Conservation (phyloP, 805 yeast species). For the Metschnikowia santaceciliae region DNA sequence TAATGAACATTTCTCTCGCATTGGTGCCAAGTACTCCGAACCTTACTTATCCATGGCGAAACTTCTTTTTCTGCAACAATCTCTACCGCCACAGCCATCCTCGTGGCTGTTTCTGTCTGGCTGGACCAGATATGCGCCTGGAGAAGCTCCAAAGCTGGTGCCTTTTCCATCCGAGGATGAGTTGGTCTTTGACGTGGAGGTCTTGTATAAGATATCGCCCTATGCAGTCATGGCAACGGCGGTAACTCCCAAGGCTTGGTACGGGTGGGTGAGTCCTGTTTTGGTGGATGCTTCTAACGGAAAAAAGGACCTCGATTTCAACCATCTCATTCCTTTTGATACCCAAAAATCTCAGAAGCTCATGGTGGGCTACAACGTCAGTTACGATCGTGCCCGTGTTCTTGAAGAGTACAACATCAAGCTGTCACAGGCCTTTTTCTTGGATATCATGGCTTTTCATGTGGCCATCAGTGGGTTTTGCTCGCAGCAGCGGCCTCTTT, state of each 20-base stretch:
- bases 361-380: constrained; percentile 85
- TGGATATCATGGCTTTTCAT: constrained; percentile 93
- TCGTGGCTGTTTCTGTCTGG: constrained; percentile 64
- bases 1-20: constrained; percentile 78
- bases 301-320: constrained; percentile 35
- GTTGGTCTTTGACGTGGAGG: constrained; percentile 87
- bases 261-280: constrained; percentile 91
- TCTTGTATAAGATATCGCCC: constrained; percentile 66
- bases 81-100: constrained; percentile 43
- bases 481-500: constrained; percentile 80
- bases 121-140: constrained; percentile 71
- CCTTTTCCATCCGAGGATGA: constrained; percentile 66
- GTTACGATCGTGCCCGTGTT: constrained; percentile 86
- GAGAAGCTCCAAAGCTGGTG: constrained; percentile 53
- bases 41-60: constrained; percentile 57
- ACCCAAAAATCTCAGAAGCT: constrained; percentile 46
- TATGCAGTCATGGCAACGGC: constrained; percentile 84
- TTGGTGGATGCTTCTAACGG: constrained; percentile 32
- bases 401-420: constrained; percentile 73
- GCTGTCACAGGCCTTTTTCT: constrained; percentile 66
- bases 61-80: constrained; percentile 32
- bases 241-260: constrained; percentile 76
- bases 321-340: constrained; percentile 78
- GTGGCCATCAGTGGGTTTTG: constrained; percentile 89
- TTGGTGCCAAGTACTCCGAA: constrained; percentile 57